A percentile compares a stretch with the other conserved stretches of the same genome.
These are phyloP conservation scores for Bacterosira constricta DNA, from an alignment of 108 stramenopile species.

Conservation along the genomic window DNA sequence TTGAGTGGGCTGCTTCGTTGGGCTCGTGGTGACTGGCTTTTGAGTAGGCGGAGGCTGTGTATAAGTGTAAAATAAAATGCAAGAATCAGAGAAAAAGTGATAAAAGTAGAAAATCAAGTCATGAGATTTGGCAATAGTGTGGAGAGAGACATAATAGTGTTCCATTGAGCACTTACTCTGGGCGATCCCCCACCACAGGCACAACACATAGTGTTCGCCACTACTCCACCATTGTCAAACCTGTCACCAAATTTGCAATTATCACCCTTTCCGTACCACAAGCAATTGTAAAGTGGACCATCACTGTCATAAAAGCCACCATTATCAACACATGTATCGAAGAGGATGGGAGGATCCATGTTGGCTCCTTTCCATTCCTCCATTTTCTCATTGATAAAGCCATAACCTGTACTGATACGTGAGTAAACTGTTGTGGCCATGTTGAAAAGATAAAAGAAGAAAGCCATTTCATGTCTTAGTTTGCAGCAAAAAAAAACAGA, in stretches of 20 bases:
- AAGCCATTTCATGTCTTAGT: not conserved
- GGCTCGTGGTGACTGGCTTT: too few relatives aligned
- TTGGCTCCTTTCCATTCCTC: not conserved
- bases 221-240: not conserved
- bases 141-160: too few relatives aligned
- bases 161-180: too few relatives aligned
- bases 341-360: not conserved
- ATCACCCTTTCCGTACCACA: not conserved
- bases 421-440: not conserved
- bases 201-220: not conserved
- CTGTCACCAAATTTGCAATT: not conserved
- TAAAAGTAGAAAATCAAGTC: too few relatives aligned
- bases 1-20: too few relatives aligned
- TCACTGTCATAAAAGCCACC: not conserved
- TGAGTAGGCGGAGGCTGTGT: too few relatives aligned
- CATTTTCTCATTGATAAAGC: not conserved
- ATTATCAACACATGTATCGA: not conserved
- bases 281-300: not conserved
- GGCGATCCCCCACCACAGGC: slow-evolving; percentile 15
- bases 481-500: not conserved
- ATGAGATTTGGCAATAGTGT: too few relatives aligned
- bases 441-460: not conserved
- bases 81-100: too few relatives aligned
- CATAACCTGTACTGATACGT: not conserved
- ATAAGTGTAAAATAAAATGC: too few relatives aligned